Conservation (phyloP, 495 filamentous ascomycete species). For the Xylaria bambusicola region DNA sequence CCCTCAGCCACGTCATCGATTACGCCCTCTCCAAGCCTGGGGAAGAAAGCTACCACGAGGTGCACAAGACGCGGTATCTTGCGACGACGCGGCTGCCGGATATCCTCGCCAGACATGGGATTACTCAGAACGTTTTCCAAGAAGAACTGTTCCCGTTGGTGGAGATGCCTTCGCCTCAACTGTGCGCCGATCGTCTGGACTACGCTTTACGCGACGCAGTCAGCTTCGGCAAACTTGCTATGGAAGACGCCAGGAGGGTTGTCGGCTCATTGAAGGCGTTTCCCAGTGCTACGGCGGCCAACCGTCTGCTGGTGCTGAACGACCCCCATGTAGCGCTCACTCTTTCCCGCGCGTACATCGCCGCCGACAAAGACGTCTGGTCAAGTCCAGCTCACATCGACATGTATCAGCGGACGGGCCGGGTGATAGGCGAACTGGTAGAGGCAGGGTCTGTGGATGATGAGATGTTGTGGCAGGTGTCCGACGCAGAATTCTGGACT, state of each 20-base stretch:
- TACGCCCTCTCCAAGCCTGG: conserved; percentile 42
- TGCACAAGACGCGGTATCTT: conserved; percentile 45
- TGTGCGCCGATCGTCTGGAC: conserved; percentile 48
- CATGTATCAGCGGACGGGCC: conserved; percentile 37
- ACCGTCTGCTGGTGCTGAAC: conserved; percentile 39
- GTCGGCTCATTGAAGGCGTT: conserved; percentile 33
- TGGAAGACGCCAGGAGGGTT: conserved; percentile 30
- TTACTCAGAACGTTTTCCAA: conserved; percentile 34
- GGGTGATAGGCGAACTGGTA: conserved; percentile 38
- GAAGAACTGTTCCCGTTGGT: conserved; percentile 46
- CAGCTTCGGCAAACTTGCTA: conserved; percentile 35
- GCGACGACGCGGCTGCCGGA: conserved; percentile 37
- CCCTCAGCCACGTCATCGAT: conserved; percentile 47
- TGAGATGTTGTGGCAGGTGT: conserved; percentile 38
- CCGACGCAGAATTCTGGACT: conserved; percentile 43
- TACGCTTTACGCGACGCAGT: conserved; percentile 45
- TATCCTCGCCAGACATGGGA: conserved; percentile 37
- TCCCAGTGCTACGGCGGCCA: conserved; percentile 28
- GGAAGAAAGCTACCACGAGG: conserved; percentile 47
- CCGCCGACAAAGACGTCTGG: conserved; percentile 41
- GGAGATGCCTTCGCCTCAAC: conserved; percentile 42
- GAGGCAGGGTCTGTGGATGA: conserved; percentile 29
- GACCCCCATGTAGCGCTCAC: conserved; percentile 34
- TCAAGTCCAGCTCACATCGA: conserved; percentile 37
- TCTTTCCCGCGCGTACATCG: conserved; percentile 38